These are phyloP conservation scores for Abelmoschus esculentus DNA, from an alignment of 345 rosid species.

Conservation along the genomic window DNA sequence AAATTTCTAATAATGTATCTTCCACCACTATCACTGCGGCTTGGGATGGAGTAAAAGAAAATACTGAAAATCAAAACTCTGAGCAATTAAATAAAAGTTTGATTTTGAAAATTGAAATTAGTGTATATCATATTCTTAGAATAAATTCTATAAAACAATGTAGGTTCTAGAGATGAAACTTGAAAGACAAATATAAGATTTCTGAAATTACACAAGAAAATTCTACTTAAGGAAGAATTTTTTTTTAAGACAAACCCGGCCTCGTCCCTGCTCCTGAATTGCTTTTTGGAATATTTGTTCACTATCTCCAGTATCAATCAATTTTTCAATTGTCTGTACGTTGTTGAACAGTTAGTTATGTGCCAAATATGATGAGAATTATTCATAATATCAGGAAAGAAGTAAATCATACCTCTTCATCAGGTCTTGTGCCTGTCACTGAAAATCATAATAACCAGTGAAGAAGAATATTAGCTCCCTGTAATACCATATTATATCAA, in stretches of 20 bases:
- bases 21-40: not conserved
- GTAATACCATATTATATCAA: constrained; percentile 8
- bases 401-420: constrained; percentile 66
- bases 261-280: constrained; percentile 86
- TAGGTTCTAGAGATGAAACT: not conserved
- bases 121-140: not conserved
- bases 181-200: not conserved
- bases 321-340: constrained; percentile 68
- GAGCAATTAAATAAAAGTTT: not conserved
- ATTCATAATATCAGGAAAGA: not conserved
- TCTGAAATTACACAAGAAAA: not conserved
- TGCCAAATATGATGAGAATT: constrained; percentile 2
- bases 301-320: constrained; percentile 89
- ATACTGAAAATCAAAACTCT: not conserved
- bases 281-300: constrained; percentile 91
- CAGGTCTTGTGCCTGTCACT: constrained; percentile 92
- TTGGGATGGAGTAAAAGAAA: too few species aligned
- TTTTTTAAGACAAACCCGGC: constrained; percentile 62
- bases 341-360: constrained; percentile 8
- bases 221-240: not conserved
- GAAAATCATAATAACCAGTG: constrained; percentile 21
- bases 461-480: constrained; percentile 13
- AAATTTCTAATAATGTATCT: not conserved
- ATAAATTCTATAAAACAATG: not conserved
- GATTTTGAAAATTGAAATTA: not conserved